phyloP scores from a whole-genome alignment of 2,329 filamentous ascomycete genomes.

The Rugonectria rugulosa region DNA sequence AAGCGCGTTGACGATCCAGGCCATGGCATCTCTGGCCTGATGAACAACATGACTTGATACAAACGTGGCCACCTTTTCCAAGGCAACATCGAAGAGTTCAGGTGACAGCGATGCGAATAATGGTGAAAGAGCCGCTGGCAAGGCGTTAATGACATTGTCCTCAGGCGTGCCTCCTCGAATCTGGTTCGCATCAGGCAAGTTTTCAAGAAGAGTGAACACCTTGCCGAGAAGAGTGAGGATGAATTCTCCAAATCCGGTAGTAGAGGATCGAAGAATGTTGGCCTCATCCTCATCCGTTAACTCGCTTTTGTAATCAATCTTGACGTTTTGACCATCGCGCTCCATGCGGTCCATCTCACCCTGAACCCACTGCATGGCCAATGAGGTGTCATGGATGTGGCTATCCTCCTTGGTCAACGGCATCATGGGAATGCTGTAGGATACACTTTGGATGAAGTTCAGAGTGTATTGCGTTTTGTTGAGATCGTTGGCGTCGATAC shows the following conservation, averaged over 20 bases:
- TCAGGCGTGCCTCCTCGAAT: slow-evolving; percentile 91
- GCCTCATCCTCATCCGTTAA: slow-evolving; percentile 87
- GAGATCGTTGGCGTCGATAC: slow-evolving; percentile 96
- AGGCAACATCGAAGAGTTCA: slow-evolving; percentile 88
- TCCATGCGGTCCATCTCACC: slow-evolving; percentile 95
- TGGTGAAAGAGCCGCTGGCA: slow-evolving; percentile 90
- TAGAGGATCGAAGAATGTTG: slow-evolving; percentile 89
- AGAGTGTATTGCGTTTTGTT: slow-evolving; percentile 96
- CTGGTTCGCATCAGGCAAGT: slow-evolving; percentile 88
- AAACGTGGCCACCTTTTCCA: slow-evolving; percentile 93
- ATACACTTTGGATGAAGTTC: slow-evolving; percentile 93
- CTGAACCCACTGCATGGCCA: slow-evolving; percentile 93
- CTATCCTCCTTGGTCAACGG: slow-evolving; percentile 70
- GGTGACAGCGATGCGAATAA: slow-evolving; percentile 90
- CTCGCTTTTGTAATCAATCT: slow-evolving; percentile 84
- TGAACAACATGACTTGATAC: slow-evolving; percentile 95
- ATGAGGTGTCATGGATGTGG: slow-evolving; percentile 73
- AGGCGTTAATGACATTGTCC: slow-evolving; percentile 94
- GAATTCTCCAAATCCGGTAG: slow-evolving; percentile 92
- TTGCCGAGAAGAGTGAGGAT: slow-evolving; percentile 88
- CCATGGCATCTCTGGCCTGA: slow-evolving; percentile 96
- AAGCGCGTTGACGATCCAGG: slow-evolving; percentile 95
- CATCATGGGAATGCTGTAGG: slow-evolving; percentile 93
- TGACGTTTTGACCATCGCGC: slow-evolving; percentile 81
- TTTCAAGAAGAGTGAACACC: slow-evolving; percentile 94